Base-by-base conservation (phyloP, 305 asterid genomes). In the Caryopteris hybrid region DNA sequence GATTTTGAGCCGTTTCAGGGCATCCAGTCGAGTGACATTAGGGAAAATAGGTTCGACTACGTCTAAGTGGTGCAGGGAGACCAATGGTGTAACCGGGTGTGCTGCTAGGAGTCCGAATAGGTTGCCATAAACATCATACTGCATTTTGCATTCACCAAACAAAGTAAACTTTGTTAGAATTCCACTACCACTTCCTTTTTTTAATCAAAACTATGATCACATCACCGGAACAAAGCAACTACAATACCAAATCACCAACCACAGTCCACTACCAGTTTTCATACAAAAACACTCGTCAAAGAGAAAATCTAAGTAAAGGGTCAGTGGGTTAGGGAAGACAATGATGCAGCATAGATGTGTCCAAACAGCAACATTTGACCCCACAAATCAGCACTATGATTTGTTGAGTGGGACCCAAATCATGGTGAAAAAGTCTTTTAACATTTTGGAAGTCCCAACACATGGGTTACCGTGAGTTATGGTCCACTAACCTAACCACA, bases 1-100 rank as follows among this genome's bases (percentile, higher is more conserved):
- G 13, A 76, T 62, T 61, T 78, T 70, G 7, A 93, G 84, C 33
- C 81, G 84, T 22, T 75, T 55, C 25, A 93, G 81, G 11, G 96
- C 94, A 78, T 84, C 81, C 20, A 91, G 76, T 22, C 83, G 87
- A 33, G 96, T 87, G 17, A 75, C 86, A 0, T 93, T 87, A 0
- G 97, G 99, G 70, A 93, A 91, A 52, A 93, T 88, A 1, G 99
- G 97, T 69, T 93, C 99, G 61, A 93, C 97, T 14, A 93, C 96
- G 10, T 91, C 97, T 0, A 93, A 82, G 79, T 93, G 97, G 84
- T 93, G 99, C 70, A 93, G 68, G 0, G 97, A 74, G 43, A 91
- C 95, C 69, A 93, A 82, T 6, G 99, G 99, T 0, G 96, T 70
- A 17, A 88, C 85, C 0, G 97, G 99, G 68, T 93, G 97, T 2